Conservation (phyloP, 1,284 basidiomycete species). For the Boletus smithii region DNA sequence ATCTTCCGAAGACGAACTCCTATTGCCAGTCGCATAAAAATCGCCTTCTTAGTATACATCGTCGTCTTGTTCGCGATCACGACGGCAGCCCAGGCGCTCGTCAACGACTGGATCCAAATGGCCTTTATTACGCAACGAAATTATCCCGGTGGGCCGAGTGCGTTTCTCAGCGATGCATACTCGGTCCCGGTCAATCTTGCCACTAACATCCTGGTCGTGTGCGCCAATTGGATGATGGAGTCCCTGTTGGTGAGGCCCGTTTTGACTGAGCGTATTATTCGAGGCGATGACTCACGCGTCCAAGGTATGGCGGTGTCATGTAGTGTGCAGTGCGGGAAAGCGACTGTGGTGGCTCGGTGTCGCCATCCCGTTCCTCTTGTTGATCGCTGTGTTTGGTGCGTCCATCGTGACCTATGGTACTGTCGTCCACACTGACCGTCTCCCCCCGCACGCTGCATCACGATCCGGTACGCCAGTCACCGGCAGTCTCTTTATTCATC, state of each 20-base stretch:
- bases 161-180: constrained; percentile 12
- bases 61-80: constrained; percentile 6
- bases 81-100: constrained; percentile 7
- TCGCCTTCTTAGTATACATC: constrained; percentile 6
- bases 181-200: not conserved
- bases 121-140: constrained; percentile 12
- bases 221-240: constrained; percentile 19
- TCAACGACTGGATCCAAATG: constrained; percentile 10
- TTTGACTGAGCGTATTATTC: not conserved
- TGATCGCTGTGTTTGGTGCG: constrained; percentile 13
- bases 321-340: constrained; percentile 10
- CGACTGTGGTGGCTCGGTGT: constrained; percentile 6
- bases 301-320: constrained; percentile 18
- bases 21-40: not conserved
- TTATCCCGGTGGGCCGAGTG: constrained; percentile 18
- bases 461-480: constrained; percentile 1
- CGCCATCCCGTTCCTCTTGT: not conserved
- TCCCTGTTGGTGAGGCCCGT: constrained; percentile 11
- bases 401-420: not conserved
- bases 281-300: not conserved
- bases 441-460: no score
- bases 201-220: constrained; percentile 5
- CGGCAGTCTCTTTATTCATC: constrained; percentile 7
- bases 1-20: not conserved
- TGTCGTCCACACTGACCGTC: not conserved